Evolutionary conservation across 75 land plant species (phyloP), one percentile per base, ranked within the genome.

Genomic region (Larix kaempferi): DNA sequence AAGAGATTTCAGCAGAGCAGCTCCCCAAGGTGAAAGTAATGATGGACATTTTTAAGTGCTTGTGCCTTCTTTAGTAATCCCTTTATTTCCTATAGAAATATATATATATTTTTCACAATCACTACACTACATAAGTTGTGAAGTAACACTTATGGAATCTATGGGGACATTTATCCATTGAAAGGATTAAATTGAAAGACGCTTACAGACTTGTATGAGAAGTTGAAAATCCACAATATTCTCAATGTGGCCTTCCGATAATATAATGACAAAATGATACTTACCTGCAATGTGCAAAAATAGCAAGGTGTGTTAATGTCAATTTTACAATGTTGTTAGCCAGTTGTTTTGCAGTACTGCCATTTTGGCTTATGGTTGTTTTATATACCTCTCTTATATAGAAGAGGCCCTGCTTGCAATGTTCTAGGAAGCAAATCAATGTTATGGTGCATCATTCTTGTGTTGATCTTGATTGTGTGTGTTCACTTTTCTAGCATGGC

Each of bases 201-300:
- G 6, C 6, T 5, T 5, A 6, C 26, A 22, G 84, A 95, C 98
- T 87, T 95, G 93, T 78, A 93, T 78, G 10, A 95, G 89, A 22
- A 96, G 96, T 87, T 90, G 89, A 22, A 91, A 79, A 88, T 96
- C 96, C 57, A 96, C 94, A 84, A 96, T 96, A 75, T 87, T 93
- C 82, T 96, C 99, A 33, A 96, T 90, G 10, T 93, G 89, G 62
- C 99, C 94, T 81, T 96, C 96, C 37, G 94, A 96, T 15, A 96
- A 74, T 26, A 96, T 88, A 80, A 96, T 85, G 59, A 96, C 99
- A 25, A 96, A 94, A 83, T 96, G 96, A 67, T 93, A 82, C 76
- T 96, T 96, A 39, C 85, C 96, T 96, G 89, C 37, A 22, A 25
- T 44, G 7, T 44, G 54, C 54, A 11, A 49, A 49, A 11, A 49